Conservation (phyloP, 73 alveolate species). For the Paramecium octaurelia region DNA sequence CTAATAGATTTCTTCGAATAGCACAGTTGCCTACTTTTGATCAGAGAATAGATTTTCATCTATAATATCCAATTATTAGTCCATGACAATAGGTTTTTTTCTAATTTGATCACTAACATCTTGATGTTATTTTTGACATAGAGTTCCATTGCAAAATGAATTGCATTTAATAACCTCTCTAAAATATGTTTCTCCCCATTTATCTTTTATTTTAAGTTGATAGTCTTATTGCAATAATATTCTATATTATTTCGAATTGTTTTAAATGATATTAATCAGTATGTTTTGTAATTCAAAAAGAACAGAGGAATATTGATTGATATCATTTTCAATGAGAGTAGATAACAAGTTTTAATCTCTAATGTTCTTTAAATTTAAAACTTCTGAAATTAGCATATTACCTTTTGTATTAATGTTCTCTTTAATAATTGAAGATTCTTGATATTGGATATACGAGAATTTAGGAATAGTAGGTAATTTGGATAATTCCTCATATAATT, state of each 20-base stretch:
- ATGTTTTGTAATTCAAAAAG: slow-evolving; percentile 6
- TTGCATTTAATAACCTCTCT: not conserved
- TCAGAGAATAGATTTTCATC: not conserved
- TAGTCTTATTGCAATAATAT: not conserved
- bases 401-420: not conserved
- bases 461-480: slow-evolving; percentile 35
- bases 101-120: slow-evolving; percentile 12
- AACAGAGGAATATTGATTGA: not conserved
- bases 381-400: not conserved
- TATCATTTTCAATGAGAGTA: slow-evolving; percentile 29
- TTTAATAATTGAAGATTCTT: not conserved
- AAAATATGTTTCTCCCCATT: slow-evolving; percentile 40
- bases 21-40: not conserved
- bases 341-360: not conserved
- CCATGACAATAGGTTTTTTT: not conserved
- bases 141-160: not conserved
- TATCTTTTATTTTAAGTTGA: not conserved
- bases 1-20: slow-evolving; percentile 41
- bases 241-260: not conserved
- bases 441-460: slow-evolving; percentile 17
- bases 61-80: not conserved
- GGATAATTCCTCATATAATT: not conserved
- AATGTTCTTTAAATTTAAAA: slow-evolving; percentile 1
- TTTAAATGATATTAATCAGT: not conserved
- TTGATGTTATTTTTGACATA: slow-evolving; percentile 13